A percentile compares a stretch with the other conserved stretches of the same genome.
These are phyloP conservation scores for Asterella californica DNA, from an alignment of 225 moss, liverwort and hornwort genomes.

Conservation along the genomic window DNA sequence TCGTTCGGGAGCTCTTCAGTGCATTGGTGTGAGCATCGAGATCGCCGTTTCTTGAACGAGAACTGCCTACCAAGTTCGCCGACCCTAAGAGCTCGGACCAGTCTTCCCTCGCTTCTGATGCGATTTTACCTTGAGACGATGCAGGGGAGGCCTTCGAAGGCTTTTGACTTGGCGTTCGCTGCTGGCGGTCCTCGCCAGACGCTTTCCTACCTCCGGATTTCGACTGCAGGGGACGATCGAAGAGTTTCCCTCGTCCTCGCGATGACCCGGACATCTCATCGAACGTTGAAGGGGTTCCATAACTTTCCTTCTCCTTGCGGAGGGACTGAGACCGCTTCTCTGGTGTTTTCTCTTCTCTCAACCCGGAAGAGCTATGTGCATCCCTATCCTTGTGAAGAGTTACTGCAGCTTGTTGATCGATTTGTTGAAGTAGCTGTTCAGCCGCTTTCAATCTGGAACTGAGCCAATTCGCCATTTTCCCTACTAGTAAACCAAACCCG, in stretches of 20 bases:
- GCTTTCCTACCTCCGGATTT: slow-evolving; percentile 7
- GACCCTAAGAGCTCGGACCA: slow-evolving; percentile 80
- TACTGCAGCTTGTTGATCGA: slow-evolving; percentile 80
- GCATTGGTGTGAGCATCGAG: slow-evolving; percentile 39
- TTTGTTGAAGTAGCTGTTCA: slow-evolving; percentile 80
- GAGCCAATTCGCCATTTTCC: slow-evolving; percentile 69
- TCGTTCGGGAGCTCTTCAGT: slow-evolving; percentile 22
- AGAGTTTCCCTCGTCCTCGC: slow-evolving; percentile 17
- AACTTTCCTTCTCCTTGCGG: slow-evolving; percentile 9
- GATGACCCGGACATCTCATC: background rate
- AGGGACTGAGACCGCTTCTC: slow-evolving; percentile 25
- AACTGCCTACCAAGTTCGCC: slow-evolving; percentile 44
- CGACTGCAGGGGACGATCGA: slow-evolving; percentile 18
- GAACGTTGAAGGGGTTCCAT: slow-evolving; percentile 14
- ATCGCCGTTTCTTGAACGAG: slow-evolving; percentile 54
- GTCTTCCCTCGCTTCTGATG: slow-evolving; percentile 46
- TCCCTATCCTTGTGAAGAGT: slow-evolving; percentile 57
- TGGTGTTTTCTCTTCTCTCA: slow-evolving; percentile 30
- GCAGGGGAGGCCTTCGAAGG: slow-evolving; percentile 21
- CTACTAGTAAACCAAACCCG: background rate
- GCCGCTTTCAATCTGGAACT: slow-evolving; percentile 70
- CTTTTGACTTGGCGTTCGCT: slow-evolving; percentile 37
- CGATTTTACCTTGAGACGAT: background rate
- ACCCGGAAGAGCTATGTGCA: slow-evolving; percentile 27
- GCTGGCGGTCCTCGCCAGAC: slow-evolving; percentile 32